Conservation (phyloP, 2,329 filamentous ascomycete species). For the Eutypella sp. region DNA sequence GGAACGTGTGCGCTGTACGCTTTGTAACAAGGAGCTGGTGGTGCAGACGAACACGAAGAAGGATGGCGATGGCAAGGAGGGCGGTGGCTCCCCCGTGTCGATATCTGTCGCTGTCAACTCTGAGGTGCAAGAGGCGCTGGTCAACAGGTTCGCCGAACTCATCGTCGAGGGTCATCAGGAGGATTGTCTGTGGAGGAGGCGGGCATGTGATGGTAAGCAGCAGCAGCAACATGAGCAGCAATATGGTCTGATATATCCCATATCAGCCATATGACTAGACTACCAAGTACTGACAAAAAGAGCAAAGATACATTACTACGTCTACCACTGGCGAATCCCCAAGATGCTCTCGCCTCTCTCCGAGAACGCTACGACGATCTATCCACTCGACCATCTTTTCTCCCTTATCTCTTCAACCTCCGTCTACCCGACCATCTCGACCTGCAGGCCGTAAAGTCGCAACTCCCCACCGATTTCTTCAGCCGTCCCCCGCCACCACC, state of each 20-base stretch:
- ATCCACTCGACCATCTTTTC: constrained; percentile 45
- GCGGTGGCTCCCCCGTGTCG: not conserved
- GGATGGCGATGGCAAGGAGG: constrained; percentile 47
- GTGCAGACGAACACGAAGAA: constrained; percentile 68
- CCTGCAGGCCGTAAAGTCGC: constrained; percentile 43
- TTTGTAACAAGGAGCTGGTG: constrained; percentile 78
- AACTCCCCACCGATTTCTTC: constrained; percentile 54
- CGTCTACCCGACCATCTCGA: constrained; percentile 49
- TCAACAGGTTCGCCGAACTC: constrained; percentile 69
- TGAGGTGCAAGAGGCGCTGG: constrained; percentile 64
- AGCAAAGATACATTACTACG: no score
- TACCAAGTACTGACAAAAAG: no score
- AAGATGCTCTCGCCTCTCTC: constrained; percentile 52
- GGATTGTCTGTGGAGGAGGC: constrained; percentile 79
- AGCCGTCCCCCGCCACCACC: constrained; percentile 33
- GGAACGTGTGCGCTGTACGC: constrained; percentile 79
- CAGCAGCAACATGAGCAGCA: no score
- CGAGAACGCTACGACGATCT: constrained; percentile 62
- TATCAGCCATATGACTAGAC: no score
- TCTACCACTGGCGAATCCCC: constrained; percentile 58
- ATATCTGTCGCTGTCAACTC: constrained; percentile 50
- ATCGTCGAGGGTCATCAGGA: constrained; percentile 73
- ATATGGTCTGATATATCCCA: no score
- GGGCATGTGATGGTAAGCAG: constrained; percentile 73
- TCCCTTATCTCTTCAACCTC: constrained; percentile 59